phyloP scores from a whole-genome alignment of 2,329 filamentous ascomycete species.

The Beauveria brongniartii region DNA sequence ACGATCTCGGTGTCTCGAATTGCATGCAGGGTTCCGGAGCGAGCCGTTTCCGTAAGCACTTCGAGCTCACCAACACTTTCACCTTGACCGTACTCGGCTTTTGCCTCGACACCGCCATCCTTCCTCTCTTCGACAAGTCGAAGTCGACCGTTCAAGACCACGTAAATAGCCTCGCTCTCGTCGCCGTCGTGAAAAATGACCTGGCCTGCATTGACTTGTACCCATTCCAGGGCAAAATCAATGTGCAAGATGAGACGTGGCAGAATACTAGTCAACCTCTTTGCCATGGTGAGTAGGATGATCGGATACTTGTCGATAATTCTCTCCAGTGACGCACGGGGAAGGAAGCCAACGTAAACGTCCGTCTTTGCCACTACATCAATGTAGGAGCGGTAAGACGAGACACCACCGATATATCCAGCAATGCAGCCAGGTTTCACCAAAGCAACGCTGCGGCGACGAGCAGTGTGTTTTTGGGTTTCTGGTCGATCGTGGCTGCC shows the following conservation, averaged over 20 bases:
- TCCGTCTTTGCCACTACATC: slow-evolving; percentile 97
- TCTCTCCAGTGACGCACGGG: slow-evolving; percentile 74
- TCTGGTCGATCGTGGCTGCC: slow-evolving; percentile 17
- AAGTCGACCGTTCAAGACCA: slow-evolving; percentile 88
- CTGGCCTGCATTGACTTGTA: slow-evolving; percentile 91
- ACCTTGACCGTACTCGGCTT: slow-evolving; percentile 91
- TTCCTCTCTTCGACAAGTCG: slow-evolving; percentile 75
- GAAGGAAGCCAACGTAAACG: slow-evolving; percentile 93
- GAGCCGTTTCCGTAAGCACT: slow-evolving; percentile 85
- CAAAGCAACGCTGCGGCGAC: slow-evolving; percentile 68
- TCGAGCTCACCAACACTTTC: slow-evolving; percentile 97
- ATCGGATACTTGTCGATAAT: slow-evolving; percentile 92
- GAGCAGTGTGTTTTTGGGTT: slow-evolving; percentile 38
- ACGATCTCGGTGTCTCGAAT: slow-evolving; percentile 95
- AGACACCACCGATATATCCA: slow-evolving; percentile 89
- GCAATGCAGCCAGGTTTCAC: slow-evolving; percentile 93
- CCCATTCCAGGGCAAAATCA: slow-evolving; percentile 96
- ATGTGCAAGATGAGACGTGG: slow-evolving; percentile 90
- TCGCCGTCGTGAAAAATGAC: slow-evolving; percentile 90
- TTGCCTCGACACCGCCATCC: slow-evolving; percentile 73
- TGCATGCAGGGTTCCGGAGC: slow-evolving; percentile 87
- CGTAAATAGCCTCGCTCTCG: slow-evolving; percentile 96
- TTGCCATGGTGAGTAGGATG: slow-evolving; percentile 90
- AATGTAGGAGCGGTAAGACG: slow-evolving; percentile 91
- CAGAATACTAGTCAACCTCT: slow-evolving; percentile 80